Evolutionary conservation across 2,329 filamentous ascomycete genomes (phyloP), one percentile per base, ranked within the genome.

Genomic region (Aspergillus sclerotialis): DNA sequence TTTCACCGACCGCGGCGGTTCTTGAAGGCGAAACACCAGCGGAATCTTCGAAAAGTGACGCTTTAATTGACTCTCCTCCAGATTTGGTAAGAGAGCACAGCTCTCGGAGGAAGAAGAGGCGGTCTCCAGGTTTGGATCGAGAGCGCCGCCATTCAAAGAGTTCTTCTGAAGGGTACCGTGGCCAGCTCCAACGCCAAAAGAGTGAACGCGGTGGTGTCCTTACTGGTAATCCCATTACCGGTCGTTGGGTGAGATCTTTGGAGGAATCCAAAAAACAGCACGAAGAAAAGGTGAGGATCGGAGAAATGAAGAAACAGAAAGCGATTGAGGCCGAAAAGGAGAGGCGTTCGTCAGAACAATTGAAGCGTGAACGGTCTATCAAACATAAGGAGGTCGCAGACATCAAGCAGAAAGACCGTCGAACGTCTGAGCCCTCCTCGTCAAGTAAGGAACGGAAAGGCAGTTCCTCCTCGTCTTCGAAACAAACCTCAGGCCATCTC

Each of bases 91-190:
- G 32, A 10, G 39, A 35, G 4, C 38, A 49, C 18, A 40, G 35
- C 12, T 41, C 50, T 10, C 50, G 50, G 19, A 55, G 52, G 33
- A 60, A 47, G 32, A 60, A 56, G 49, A 50, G 49, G 36, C 55
- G 52, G 11, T 50, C 53, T 2, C 46, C 53, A 6, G 49, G 43
- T 9, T 37, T 45, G 16, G 54, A 58, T 2, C 49, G 51, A 15
- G 60, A 63, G 17, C 55, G 55, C 35, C 52, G 54, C 7, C 49
- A 51, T 25, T 62, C 61, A 4, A 65, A 56, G 33, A 48, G 52
- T 16, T 65, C 59, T 3, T 56, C 52, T 4, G 61, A 64, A 32
- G 52, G 47, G 5, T 53, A 49, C 26, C 45, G 42, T 7, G 42
- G 47, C 17, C 43, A 49, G 34, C 47, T 56, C 19, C 46, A 53